Evolutionary conservation across 2,329 filamentous ascomycete genomes (phyloP).

Genomic region (Fusarium sp.): DNA sequence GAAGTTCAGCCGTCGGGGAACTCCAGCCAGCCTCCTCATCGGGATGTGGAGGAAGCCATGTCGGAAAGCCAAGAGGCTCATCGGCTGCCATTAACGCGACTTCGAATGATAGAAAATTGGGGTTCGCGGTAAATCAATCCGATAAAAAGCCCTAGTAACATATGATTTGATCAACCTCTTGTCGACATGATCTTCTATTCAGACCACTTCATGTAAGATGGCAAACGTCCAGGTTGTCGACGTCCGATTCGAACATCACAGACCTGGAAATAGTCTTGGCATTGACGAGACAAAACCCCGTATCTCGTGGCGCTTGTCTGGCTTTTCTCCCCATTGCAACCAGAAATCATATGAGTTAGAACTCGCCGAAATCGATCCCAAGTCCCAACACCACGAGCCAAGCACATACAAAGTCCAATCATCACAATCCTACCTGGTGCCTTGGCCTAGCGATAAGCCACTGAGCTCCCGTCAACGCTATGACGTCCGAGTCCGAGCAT

Average conservation of each 20-base stretch:
- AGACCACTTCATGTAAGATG: background rate
- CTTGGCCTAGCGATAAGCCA: background rate
- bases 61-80: background rate
- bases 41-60: background rate
- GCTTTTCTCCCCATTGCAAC: background rate
- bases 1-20: background rate
- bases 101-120: too few species aligned
- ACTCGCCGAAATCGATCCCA: fast-evolving
- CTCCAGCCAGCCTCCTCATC: background rate
- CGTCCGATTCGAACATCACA: background rate
- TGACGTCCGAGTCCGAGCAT: background rate
- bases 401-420: background rate
- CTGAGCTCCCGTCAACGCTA: background rate
- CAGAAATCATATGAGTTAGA: background rate
- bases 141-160: background rate
- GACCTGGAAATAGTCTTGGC: background rate
- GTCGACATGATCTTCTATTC: background rate
- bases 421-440: background rate
- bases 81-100: background rate
- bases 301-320: background rate
- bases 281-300: background rate
- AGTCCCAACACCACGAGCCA: background rate
- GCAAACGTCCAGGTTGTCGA: background rate
- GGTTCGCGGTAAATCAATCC: background rate
- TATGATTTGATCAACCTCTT: background rate